Conservation (phyloP, 2,329 filamentous ascomycete genomes). For the Sclerotinia nivalis region DNA sequence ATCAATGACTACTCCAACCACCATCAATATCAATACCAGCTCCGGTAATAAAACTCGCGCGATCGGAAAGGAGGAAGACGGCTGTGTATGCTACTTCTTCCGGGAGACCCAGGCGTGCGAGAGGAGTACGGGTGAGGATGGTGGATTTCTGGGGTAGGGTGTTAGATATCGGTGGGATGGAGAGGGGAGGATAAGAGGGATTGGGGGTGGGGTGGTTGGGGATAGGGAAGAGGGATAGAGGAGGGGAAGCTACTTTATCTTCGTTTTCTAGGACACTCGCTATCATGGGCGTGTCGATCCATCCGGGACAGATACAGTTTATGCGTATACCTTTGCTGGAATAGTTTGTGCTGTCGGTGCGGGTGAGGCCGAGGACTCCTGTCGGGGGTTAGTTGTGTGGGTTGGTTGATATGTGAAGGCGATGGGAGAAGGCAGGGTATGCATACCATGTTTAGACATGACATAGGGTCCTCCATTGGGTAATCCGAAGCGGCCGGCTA, state of each 20-base stretch:
- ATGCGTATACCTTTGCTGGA: constrained; percentile 30
- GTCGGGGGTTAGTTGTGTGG: background rate
- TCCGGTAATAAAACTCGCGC: constrained; percentile 33
- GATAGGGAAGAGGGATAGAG: background rate
- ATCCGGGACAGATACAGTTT: constrained; percentile 36
- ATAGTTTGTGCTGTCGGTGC: constrained; percentile 39
- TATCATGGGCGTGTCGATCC: constrained; percentile 31
- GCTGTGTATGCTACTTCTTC: constrained; percentile 32
- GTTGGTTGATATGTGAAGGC: background rate
- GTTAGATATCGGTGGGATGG: background rate
- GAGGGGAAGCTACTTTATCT: constrained; percentile 19
- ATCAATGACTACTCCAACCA: constrained; percentile 23
- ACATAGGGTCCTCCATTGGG: constrained; percentile 25
- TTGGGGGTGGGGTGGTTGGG: background rate
- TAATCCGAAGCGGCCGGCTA: constrained; percentile 25
- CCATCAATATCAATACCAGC: constrained; percentile 32
- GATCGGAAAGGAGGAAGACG: constrained; percentile 34
- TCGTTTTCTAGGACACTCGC: constrained; percentile 1
- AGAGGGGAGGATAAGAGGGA: background rate
- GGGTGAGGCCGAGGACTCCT: constrained; percentile 41
- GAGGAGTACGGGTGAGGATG: constrained; percentile 23
- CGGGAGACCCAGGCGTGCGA: constrained; percentile 29
- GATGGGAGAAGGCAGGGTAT: background rate
- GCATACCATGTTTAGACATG: constrained; percentile 31
- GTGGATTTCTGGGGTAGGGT: background rate